Conservation (phyloP, 257 asterid genomes). For the Pogostemon cablin region DNA sequence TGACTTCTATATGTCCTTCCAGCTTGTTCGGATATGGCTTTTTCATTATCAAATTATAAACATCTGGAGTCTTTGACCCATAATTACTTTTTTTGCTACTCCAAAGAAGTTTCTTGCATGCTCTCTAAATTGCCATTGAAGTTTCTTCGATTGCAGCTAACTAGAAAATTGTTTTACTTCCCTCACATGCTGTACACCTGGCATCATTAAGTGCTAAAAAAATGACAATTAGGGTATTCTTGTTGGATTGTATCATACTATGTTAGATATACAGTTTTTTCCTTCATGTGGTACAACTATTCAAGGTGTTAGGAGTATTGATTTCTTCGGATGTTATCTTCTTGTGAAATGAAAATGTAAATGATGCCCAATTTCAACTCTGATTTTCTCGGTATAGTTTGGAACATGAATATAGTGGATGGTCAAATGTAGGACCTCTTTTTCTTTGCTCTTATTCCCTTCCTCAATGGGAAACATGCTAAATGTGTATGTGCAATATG, state of each 20-base stretch:
- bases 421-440: neutral
- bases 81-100: constrained; percentile 11
- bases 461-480: constrained; percentile 16
- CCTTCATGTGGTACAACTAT: neutral
- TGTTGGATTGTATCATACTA: neutral
- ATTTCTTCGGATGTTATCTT: constrained; percentile 14
- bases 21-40: constrained; percentile 13
- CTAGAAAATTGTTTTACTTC: neutral
- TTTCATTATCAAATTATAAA: neutral
- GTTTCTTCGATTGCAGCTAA: neutral
- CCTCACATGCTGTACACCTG: neutral
- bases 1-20: constrained; percentile 38
- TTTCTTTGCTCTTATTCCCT: neutral
- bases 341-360: constrained; percentile 17
- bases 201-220: neutral
- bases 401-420: neutral
- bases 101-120: neutral
- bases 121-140: neutral
- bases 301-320: neutral
- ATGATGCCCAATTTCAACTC: neutral
- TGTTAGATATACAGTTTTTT: neutral
- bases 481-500: constrained; percentile 26
- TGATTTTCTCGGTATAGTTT: neutral
- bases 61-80: neutral
- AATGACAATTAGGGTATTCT: neutral